Evolutionary conservation across 148 eudicot species (phyloP).

Genomic region (Oxyria digyna): DNA sequence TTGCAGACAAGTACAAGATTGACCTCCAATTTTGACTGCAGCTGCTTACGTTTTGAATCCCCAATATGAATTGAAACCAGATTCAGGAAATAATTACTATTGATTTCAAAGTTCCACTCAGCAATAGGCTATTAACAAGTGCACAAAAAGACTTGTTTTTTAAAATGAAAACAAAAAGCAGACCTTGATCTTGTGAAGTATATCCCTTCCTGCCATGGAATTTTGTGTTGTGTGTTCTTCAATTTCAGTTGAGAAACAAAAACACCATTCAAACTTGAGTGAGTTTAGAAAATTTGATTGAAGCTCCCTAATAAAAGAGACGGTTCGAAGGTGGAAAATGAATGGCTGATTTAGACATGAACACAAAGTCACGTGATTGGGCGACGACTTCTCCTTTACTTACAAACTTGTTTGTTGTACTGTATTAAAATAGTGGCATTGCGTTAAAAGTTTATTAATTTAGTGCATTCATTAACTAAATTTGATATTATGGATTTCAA

Average conservation of each 20-base stretch:
- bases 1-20: not conserved
- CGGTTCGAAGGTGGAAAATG: not conserved
- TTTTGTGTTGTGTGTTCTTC: not conserved
- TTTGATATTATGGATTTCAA: too few species aligned
- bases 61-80: not conserved
- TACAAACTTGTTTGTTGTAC: not conserved
- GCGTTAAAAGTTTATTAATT: too few species aligned
- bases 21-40: not conserved
- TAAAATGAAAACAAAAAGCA: not conserved
- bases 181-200: conserved; percentile 8
- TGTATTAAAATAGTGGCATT: not conserved
- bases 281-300: not conserved
- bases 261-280: not conserved
- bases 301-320: not conserved
- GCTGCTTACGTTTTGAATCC: not conserved
- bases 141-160: not conserved
- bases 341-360: conserved; percentile 4
- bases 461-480: too few species aligned
- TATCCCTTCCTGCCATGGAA: conserved; percentile 1
- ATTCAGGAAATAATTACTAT: not conserved
- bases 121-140: not conserved
- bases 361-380: conserved; percentile 4
- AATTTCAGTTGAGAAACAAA: not conserved
- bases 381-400: not conserved
- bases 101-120: not conserved